Conservation (phyloP, 805 yeast species). For the Starmerella sp. region DNA sequence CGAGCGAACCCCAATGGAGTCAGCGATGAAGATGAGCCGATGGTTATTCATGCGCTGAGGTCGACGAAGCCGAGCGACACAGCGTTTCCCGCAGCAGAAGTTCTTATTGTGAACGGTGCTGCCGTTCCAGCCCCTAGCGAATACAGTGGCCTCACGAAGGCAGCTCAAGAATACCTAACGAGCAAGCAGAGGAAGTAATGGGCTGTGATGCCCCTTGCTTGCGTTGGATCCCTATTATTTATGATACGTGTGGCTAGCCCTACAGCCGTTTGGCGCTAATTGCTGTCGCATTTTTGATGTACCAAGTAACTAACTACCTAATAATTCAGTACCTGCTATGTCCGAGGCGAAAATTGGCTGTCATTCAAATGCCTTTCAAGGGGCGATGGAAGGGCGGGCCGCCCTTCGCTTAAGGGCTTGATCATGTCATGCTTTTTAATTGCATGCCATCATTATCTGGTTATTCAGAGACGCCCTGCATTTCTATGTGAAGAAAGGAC, state of each 20-base stretch:
- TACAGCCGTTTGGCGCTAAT: neutral
- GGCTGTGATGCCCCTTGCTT: neutral
- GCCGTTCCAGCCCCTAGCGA: constrained; percentile 19
- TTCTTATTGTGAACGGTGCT: constrained; percentile 32
- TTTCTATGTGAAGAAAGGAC: no score
- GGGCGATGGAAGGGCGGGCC: no score
- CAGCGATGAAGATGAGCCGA: constrained; percentile 25
- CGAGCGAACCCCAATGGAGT: constrained; percentile 32
- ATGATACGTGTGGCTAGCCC: neutral
- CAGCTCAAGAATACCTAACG: constrained; percentile 11
- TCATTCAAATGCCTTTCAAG: no score
- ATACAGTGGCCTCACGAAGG: constrained; percentile 15
- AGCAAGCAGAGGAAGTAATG: constrained; percentile 9
- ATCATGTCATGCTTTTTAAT: no score
- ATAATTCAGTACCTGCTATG: neutral
- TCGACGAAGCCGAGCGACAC: constrained; percentile 23
- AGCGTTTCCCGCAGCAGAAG: constrained; percentile 31
- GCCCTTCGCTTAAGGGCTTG: no score
- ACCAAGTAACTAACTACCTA: neutral
- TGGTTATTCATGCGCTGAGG: constrained; percentile 28
- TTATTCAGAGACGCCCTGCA: no score
- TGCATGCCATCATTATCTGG: no score
- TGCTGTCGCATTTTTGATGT: neutral
- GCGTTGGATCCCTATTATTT: neutral
- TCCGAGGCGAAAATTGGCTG: neutral